Conservation (phyloP, 2,329 filamentous ascomycete species). For the Penicillium polonicum region DNA sequence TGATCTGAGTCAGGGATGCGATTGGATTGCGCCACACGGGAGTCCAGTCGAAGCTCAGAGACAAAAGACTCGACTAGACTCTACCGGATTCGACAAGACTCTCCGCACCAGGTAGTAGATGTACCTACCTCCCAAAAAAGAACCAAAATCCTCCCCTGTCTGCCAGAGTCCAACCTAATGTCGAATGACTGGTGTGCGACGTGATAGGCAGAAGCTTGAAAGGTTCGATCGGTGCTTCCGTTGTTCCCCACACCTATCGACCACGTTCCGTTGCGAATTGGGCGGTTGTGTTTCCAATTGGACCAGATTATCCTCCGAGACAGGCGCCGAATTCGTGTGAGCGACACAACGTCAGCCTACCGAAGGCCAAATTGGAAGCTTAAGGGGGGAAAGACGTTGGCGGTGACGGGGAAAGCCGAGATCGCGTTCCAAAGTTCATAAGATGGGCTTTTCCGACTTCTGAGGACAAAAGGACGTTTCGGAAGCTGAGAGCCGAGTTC, state of each 20-base stretch:
- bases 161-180: neutral
- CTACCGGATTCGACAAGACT: neutral
- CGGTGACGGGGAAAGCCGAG: neutral
- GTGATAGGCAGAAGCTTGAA: conserved; percentile 9
- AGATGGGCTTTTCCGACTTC: neutral
- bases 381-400: neutral
- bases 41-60: conserved; percentile 9
- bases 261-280: conserved; percentile 23
- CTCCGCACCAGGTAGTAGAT: conserved; percentile 2
- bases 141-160: conserved; percentile 6
- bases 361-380: neutral
- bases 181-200: neutral
- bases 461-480: neutral
- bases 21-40: conserved; percentile 11
- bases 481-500: conserved; percentile 1
- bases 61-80: conserved; percentile 10
- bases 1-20: conserved; percentile 27
- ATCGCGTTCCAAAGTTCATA: conserved; percentile 1
- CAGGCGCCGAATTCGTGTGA: conserved; percentile 7
- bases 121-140: conserved; percentile 4
- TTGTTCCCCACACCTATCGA: conserved; percentile 24
- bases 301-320: conserved; percentile 20
- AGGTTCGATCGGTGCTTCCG: conserved; percentile 16
- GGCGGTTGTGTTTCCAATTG: conserved; percentile 23
- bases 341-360: neutral